A percentile compares a stretch with the other conserved stretches of the same genome.
Evolutionary conservation across 495 filamentous ascomycete genomes (phyloP).

Genomic region (Neurospora africana): DNA sequence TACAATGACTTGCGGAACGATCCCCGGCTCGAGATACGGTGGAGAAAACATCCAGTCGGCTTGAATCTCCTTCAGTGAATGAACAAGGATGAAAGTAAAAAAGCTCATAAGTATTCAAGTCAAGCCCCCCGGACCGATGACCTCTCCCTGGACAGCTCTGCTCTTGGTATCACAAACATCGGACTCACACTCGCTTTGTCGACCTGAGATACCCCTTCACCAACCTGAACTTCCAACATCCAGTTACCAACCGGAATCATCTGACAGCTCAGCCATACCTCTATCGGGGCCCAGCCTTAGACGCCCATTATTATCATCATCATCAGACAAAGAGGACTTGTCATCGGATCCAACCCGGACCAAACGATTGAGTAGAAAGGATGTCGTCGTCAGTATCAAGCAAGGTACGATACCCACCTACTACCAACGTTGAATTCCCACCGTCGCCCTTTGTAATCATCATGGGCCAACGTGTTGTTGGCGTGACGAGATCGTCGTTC

Average conservation of each 20-base stretch:
- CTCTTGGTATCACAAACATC: background rate
- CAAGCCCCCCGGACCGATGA: background rate
- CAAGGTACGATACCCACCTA: background rate
- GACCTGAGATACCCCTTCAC: background rate
- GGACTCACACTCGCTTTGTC: background rate
- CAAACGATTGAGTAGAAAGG: background rate
- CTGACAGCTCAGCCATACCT: background rate
- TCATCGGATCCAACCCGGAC: background rate
- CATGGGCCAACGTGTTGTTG: background rate
- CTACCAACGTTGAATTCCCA: background rate
- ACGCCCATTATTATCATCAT: background rate
- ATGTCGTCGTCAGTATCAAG: background rate
- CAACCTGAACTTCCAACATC: background rate
- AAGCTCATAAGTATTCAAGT: background rate
- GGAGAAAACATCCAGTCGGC: background rate
- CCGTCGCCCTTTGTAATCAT: background rate
- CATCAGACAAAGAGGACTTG: background rate
- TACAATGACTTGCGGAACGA: background rate
- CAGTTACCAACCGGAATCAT: background rate
- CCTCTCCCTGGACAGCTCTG: background rate
- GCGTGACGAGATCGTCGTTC: background rate
- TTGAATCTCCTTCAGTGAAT: background rate
- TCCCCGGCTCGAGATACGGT: background rate
- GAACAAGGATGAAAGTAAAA: background rate
- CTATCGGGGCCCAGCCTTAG: background rate